These are phyloP conservation scores for Clathrospora elynae DNA, from an alignment of 2,329 filamentous ascomycete genomes.

Conservation along the genomic window DNA sequence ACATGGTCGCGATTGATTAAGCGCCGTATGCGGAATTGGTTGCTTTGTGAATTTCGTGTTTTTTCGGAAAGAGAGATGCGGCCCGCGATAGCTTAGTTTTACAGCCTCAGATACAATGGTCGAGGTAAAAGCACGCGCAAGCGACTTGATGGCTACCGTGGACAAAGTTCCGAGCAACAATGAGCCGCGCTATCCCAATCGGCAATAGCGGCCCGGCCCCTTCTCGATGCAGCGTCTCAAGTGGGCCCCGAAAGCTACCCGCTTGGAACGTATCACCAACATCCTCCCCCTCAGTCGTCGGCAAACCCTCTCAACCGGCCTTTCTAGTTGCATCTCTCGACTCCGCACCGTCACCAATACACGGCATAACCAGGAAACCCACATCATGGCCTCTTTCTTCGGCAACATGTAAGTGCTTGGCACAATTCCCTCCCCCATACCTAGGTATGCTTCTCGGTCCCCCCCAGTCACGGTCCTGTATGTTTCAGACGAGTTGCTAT, in stretches of 20 bases:
- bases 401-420: conserved; percentile 52
- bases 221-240: conserved; percentile 32
- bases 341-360: conserved; percentile 13
- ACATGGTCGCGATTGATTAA: conserved; percentile 39
- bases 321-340: conserved; percentile 16
- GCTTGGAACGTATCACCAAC: conserved; percentile 42
- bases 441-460: conserved; percentile 32
- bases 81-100: not conserved
- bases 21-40: not conserved
- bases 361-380: conserved; percentile 15
- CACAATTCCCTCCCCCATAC: conserved; percentile 35
- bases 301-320: conserved; percentile 29
- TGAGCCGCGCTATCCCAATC: conserved; percentile 28
- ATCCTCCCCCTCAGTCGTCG: conserved; percentile 27
- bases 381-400: conserved; percentile 50
- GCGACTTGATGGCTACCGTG: conserved; percentile 7
- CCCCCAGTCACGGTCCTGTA: conserved; percentile 33
- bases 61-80: not conserved
- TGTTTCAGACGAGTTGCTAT: conserved; percentile 38
- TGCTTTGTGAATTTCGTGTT: not conserved
- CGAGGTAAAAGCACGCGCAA: conserved; percentile 8
- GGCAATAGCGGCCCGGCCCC: conserved; percentile 35
- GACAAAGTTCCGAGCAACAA: conserved; percentile 34
- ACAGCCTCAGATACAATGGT: conserved; percentile 3
- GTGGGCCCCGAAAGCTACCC: conserved; percentile 36